Evolutionary conservation across 176 grass and related monocot genomes (phyloP), one percentile per base, ranked within the genome.

Genomic region (sorghum (Sorghum bicolor)): DNA sequence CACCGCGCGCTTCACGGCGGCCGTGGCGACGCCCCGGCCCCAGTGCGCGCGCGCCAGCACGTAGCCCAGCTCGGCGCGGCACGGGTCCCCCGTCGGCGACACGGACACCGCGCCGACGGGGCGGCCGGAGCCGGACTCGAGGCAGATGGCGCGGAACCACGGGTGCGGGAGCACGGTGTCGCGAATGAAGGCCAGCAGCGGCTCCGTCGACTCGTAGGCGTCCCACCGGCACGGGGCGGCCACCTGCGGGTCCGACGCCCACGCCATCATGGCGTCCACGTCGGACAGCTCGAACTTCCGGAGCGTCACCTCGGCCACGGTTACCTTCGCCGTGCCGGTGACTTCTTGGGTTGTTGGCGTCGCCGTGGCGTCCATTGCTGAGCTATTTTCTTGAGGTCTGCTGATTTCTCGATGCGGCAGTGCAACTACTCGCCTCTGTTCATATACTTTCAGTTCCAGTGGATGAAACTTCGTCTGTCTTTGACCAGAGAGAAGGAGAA

Each of bases 141-240:
- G 14, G 86, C 94, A 97, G 84, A 92, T 89, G 70, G 90, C 92
- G 16, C 92, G 88, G 88, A 71, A 87, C 92, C 90, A 97, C 7
- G 75, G 94, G 80, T 97, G 94, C 32, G 86, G 92, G 20, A 94
- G 79, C 72, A 92, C 88, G 33, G 28, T 20, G 57, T 75, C 84
- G 1, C 72, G 81, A 80, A 97, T 80, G 92, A 75, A 94, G 39
- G 79, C 65, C 26, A 94, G 90, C 17, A 94, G 77, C 64, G 45
- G 83, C 22, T 84, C 82, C 79, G 83, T 90, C 52, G 84, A 84
- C 39, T 86, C 77, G 87, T 97, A 97, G 4, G 87, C 58, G 12
- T 97, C 92, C 87, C 85, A 97, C n/a, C 89, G 65, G 87, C 92
- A 94, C 34, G 8, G 4, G 1, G 73, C 77, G 44, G 85, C 83